Percentiles rank a stretch among this genome's conserved stretches.
These are phyloP conservation scores for Cyclostephanos invisitatus DNA, from an alignment of 108 stramenopile genomes.

Conservation along the genomic window DNA sequence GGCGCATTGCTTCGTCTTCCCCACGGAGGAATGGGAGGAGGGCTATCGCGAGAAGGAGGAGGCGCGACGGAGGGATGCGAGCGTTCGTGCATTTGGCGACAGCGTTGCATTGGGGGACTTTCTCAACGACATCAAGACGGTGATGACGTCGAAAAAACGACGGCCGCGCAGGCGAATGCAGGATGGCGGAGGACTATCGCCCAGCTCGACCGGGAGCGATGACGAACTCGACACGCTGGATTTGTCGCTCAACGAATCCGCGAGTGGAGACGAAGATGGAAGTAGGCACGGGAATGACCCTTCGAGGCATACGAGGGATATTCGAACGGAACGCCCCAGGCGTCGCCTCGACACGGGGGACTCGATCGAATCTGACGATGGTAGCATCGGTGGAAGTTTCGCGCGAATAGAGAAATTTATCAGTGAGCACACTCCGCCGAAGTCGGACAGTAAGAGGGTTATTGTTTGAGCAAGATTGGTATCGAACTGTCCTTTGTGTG, in stretches of 20 bases:
- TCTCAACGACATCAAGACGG: slow-evolving; percentile 61
- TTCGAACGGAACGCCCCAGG: not conserved
- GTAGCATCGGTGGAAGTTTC: slow-evolving; percentile 5
- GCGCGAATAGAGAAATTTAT: slow-evolving; percentile 30
- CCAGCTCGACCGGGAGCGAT: slow-evolving; percentile 9
- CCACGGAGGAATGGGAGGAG: slow-evolving; percentile 83
- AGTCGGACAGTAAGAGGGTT: not conserved
- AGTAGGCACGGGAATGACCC: not conserved
- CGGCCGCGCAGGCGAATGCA: slow-evolving; percentile 17
- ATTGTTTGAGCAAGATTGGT: not conserved
- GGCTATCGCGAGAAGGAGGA: slow-evolving; percentile 64
- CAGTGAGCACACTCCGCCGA: slow-evolving; percentile 1
- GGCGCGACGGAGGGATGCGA: slow-evolving; percentile 27
- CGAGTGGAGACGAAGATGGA: not conserved
- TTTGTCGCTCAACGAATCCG: slow-evolving; percentile 1
- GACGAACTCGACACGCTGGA: slow-evolving; percentile 11
- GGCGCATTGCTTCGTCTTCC: slow-evolving; percentile 89
- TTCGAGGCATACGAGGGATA: not conserved
- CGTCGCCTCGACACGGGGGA: slow-evolving; percentile 16
- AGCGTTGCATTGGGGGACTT: slow-evolving; percentile 74
- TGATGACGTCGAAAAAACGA: slow-evolving; percentile 40
- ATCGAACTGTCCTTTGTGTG: not conserved
- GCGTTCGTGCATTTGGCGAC: slow-evolving; percentile 33
- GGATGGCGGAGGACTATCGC: slow-evolving; percentile 14
- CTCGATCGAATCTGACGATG: slow-evolving; percentile 23